Evolutionary conservation across 1,284 basidiomycete species (phyloP).

Genomic region (Golubevia sp.): DNA sequence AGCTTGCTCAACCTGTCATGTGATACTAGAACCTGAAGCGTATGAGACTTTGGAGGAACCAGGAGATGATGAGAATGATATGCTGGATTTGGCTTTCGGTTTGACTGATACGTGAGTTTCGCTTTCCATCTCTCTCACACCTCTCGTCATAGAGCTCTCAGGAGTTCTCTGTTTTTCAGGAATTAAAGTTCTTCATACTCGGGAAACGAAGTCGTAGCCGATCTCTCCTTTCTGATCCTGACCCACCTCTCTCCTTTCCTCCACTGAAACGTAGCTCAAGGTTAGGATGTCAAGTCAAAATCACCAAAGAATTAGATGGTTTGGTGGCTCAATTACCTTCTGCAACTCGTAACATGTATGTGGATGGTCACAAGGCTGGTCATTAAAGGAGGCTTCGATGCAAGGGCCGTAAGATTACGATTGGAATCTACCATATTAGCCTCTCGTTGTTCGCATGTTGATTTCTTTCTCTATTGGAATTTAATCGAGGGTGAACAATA

Average conservation of each 20-base stretch:
- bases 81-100: slow-evolving; percentile 97
- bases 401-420: too few species aligned
- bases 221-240: not conserved
- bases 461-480: too few species aligned
- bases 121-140: not conserved
- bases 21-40: slow-evolving; percentile 80
- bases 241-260: too few species aligned
- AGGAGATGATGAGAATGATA: slow-evolving; percentile 87
- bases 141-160: not conserved
- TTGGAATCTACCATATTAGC: too few species aligned
- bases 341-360: slow-evolving; percentile 96
- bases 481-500: too few species aligned
- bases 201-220: not conserved
- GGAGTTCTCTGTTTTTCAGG: not conserved
- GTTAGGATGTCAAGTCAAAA: slow-evolving; percentile 77
- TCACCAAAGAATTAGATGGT: slow-evolving; percentile 82
- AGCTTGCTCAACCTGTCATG: slow-evolving; percentile 97
- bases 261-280: slow-evolving; percentile 63
- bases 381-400: too few species aligned
- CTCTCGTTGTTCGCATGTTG: too few species aligned
- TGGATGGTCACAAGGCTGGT: slow-evolving; percentile 80
- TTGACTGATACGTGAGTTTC: slow-evolving; percentile 83
- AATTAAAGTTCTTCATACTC: not conserved
- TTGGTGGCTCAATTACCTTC: slow-evolving; percentile 83
- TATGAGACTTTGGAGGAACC: slow-evolving; percentile 88